Percentiles rank a stretch among this genome's conserved stretches.
Evolutionary conservation across 2,329 filamentous ascomycete genomes (phyloP).

Genomic region (Lecanoromycetidae sp.): DNA sequence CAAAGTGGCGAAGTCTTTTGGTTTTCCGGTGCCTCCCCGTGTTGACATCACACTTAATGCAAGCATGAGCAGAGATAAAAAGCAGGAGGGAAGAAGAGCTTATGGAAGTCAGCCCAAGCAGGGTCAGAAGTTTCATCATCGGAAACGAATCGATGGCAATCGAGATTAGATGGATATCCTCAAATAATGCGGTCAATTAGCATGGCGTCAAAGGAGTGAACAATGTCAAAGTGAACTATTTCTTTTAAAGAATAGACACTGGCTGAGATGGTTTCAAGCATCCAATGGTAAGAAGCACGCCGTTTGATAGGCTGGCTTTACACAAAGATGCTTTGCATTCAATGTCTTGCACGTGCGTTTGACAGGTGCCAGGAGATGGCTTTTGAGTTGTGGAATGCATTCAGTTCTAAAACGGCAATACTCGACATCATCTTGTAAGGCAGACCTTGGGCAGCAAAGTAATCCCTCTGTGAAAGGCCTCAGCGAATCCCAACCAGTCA

Average conservation of each 20-base stretch:
- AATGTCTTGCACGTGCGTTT: background rate
- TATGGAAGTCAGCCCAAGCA: slow-evolving; percentile 72
- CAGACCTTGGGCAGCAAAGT: background rate
- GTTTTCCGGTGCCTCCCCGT: slow-evolving; percentile 63
- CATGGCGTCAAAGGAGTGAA: slow-evolving; percentile 2
- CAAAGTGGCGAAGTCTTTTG: slow-evolving; percentile 76
- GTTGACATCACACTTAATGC: slow-evolving; percentile 69
- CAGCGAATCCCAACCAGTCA: background rate
- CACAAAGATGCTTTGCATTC: too few relatives aligned
- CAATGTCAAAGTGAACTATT: too few relatives aligned
- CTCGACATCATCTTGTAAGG: background rate
- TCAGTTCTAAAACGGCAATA: background rate
- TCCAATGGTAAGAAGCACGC: too few relatives aligned
- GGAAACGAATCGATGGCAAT: slow-evolving; percentile 25
- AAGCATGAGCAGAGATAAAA: slow-evolving; percentile 63
- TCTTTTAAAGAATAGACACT: too few relatives aligned
- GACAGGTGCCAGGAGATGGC: too few relatives aligned
- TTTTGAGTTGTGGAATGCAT: background rate
- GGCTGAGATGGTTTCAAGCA: too few relatives aligned
- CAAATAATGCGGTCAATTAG: background rate
- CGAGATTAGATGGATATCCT: background rate
- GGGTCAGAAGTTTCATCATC: slow-evolving; percentile 44
- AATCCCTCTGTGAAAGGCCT: background rate
- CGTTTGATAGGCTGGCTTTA: too few relatives aligned
- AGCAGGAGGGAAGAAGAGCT: slow-evolving; percentile 51